Conservation (phyloP, 805 yeast genomes). For the Brettanomyces naardenensis region DNA sequence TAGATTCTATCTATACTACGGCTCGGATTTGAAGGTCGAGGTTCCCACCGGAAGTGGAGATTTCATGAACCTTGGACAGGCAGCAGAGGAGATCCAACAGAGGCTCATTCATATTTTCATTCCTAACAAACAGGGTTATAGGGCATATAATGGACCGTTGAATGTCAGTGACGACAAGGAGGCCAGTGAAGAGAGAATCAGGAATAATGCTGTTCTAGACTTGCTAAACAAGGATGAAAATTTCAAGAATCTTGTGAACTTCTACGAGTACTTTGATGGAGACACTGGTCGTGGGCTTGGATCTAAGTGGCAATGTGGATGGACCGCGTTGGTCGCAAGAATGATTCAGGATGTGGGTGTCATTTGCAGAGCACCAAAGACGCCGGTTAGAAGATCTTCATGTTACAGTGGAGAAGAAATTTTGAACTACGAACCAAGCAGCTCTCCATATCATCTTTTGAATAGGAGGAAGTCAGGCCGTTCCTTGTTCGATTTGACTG, state of each 20-base stretch:
- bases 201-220: constrained; percentile 40
- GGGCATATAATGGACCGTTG: constrained; percentile 72
- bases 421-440: constrained; percentile 35
- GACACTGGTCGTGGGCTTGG: constrained; percentile 94
- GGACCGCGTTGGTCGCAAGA: constrained; percentile 92
- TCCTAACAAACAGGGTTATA: constrained; percentile 48
- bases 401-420: constrained; percentile 27
- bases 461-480: constrained; percentile 68
- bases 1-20: constrained; percentile 82
- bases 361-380: constrained; percentile 46
- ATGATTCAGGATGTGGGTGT: constrained; percentile 86
- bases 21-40: constrained; percentile 76
- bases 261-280: constrained; percentile 87
- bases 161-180: constrained; percentile 28
- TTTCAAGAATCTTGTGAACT: constrained; percentile 70
- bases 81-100: constrained; percentile 85
- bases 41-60: constrained; percentile 84
- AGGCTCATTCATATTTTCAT: constrained; percentile 72
- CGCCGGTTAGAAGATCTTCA: constrained; percentile 22
- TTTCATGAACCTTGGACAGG: constrained; percentile 70
- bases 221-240: constrained; percentile 50
- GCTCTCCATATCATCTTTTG: constrained; percentile 30
- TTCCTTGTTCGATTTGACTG: constrained; percentile 60
- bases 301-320: constrained; percentile 91
- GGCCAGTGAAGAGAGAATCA: constrained; percentile 47